A percentile compares a stretch with the other conserved stretches of the same genome.
Conservation (phyloP, 805 yeast species). For the Kazachstania martiniae region DNA sequence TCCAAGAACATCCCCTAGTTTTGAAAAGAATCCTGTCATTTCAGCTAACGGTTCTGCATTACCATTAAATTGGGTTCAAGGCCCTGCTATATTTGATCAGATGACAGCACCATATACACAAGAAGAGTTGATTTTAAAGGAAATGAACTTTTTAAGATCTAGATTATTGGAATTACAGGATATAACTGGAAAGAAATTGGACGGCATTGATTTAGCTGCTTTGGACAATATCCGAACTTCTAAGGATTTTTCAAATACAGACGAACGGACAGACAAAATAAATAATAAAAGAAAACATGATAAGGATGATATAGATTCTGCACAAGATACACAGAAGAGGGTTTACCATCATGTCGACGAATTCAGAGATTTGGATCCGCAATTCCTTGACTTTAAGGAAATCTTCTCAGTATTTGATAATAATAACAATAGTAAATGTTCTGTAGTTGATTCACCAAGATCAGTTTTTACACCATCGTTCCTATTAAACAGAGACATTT, state of each 20-base stretch:
- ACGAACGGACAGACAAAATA: constrained; percentile 3
- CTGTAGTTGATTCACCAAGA: constrained; percentile 15
- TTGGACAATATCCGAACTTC: neutral
- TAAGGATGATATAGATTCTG: neutral
- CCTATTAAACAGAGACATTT: constrained; percentile 17
- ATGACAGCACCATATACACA: constrained; percentile 16
- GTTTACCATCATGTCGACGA: constrained; percentile 8
- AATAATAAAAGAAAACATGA: constrained; percentile 1
- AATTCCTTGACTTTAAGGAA: constrained; percentile 16
- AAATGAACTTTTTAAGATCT: constrained; percentile 19
- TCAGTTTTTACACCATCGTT: constrained; percentile 14
- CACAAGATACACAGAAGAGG: neutral
- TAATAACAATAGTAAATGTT: constrained; percentile 5
- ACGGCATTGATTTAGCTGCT: constrained; percentile 10
- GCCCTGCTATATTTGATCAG: constrained; percentile 24
- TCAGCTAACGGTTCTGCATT: constrained; percentile 11
- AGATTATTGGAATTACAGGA: constrained; percentile 23
- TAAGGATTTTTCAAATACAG: neutral
- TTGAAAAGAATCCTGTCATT: constrained; percentile 16
- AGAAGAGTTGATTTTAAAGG: constrained; percentile 18
- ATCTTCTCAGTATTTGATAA: constrained; percentile 13
- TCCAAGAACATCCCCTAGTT: constrained; percentile 15
- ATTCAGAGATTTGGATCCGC: constrained; percentile 22
- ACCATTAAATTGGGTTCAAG: constrained; percentile 22
- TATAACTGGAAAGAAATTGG: constrained; percentile 18